Percentiles rank a stretch among this genome's conserved stretches.
These are phyloP conservation scores for Byssothecium circinans DNA, from an alignment of 2,329 filamentous ascomycete genomes.

Conservation along the genomic window DNA sequence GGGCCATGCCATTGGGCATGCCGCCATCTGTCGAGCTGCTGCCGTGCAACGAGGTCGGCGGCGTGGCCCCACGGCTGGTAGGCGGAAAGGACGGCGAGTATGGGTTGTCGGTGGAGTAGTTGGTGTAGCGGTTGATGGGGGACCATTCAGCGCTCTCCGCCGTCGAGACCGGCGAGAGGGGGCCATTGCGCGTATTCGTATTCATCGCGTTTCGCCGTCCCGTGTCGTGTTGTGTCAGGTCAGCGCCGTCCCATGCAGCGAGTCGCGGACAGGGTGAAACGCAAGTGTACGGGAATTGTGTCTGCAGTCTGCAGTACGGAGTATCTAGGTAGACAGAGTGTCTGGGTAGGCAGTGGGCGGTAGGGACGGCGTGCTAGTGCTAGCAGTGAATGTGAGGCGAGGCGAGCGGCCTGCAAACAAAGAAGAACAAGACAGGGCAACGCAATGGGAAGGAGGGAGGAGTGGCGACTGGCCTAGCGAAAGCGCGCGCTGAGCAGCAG, in stretches of 20 bases:
- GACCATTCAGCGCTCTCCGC: constrained; percentile 44
- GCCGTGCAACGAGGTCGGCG: constrained; percentile 43
- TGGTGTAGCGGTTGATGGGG: constrained; percentile 43
- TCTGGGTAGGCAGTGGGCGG: not conserved
- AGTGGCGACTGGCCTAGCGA: not conserved
- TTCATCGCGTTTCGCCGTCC: constrained; percentile 37
- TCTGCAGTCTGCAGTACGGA: too few relatives aligned
- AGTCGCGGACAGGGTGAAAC: too few relatives aligned
- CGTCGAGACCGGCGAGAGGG: constrained; percentile 45
- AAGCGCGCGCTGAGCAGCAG: not conserved
- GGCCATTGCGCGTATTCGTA: constrained; percentile 43
- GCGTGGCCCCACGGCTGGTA: constrained; percentile 38
- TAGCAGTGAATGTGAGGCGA: constrained; percentile 6
- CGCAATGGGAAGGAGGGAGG: not conserved
- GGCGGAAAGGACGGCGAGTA: constrained; percentile 42
- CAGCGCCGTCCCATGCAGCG: constrained; percentile 2
- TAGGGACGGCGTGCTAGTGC: constrained; percentile 8
- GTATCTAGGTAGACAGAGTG: too few relatives aligned
- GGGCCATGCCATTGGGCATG: constrained; percentile 57
- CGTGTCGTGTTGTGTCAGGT: constrained; percentile 1
- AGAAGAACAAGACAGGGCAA: constrained; percentile 13
- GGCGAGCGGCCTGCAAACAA: constrained; percentile 11
- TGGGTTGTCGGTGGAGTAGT: constrained; percentile 39
- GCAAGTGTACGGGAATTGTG: too few relatives aligned
- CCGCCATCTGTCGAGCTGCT: constrained; percentile 45